Base-by-base conservation (phyloP, 106 monocot species). In the Xerophyta viscosa region DNA sequence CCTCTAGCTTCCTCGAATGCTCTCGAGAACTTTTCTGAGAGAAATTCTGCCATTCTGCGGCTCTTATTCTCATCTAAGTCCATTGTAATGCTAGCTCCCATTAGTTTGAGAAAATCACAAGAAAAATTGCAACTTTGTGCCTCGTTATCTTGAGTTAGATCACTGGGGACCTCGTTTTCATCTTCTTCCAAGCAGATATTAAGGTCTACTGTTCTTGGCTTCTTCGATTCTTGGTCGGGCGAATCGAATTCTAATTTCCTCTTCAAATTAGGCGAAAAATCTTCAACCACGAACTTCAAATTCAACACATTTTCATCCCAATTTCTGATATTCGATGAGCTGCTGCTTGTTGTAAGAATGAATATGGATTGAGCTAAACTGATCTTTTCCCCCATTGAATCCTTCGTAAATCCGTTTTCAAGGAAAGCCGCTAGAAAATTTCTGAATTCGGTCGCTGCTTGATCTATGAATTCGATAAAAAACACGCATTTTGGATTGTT, bases 91-190 rank as follows among this genome's bases (percentile, higher is more conserved):
- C 61, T 24, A 1, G 37, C 18, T 4, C 57, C 60, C 31, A 62
- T 50, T 18, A 45, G 60, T 26, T 63, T 39, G 1, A 80, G 33
- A n/a, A 82, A 29, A 17, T 47, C 37, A n/a, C 50, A 5, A 4
- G 68, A 62, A 20, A 68, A 33, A 49, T 57, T 18, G 41, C 50
- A 36, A 11, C 72, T 61, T 1, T 46, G 51, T 10, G 23, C 12
- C 13, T 50, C 54, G 2, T 46, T 29, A 37, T 86, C 89, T 0
- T 90, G 67, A 1, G 81, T 86, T 20, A 84, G 46, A 46, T 81
- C 81, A 22, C 83, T 77, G 1, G 72, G 64, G 0, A 60, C 51
- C 14, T 58, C 72, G 1, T 10, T 39, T 12, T 74, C 72, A 17
- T 70, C 54, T 8, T 70, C 76, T 36, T 60, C 29, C 3, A 67